A percentile compares a stretch with the other conserved stretches of the same genome.
Evolutionary conservation across 306 rosid genomes (phyloP).

Genomic region (Cicer judaicum): DNA sequence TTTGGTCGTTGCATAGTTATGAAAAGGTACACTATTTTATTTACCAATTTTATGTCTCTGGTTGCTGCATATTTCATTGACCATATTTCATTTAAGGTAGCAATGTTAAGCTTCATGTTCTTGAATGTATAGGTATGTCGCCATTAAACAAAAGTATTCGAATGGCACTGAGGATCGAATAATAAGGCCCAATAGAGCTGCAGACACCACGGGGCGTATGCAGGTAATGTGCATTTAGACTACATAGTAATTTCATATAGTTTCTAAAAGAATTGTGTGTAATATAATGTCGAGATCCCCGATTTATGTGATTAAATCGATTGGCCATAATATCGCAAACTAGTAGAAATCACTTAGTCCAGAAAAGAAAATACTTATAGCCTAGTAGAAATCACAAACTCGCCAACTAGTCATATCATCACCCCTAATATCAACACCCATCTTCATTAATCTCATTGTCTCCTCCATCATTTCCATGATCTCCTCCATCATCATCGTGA

Average conservation of each 20-base stretch:
- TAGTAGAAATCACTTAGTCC: too few species aligned
- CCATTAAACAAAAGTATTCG: constrained; percentile 60
- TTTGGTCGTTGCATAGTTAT: constrained; percentile 97
- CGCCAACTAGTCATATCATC: too few species aligned
- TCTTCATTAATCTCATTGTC: too few species aligned
- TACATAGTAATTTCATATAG: not conserved
- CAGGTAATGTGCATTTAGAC: constrained; percentile 57
- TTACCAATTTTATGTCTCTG: constrained; percentile 41
- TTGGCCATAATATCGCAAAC: not conserved
- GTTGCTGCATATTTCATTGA: constrained; percentile 31
- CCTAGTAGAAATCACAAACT: too few species aligned
- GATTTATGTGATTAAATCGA: not conserved
- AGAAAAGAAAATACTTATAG: too few species aligned
- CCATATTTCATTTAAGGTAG: constrained; percentile 30
- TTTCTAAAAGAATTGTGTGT: too few species aligned
- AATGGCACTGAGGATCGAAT: constrained; percentile 76
- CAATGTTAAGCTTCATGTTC: constrained; percentile 34
- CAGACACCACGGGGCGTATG: constrained; percentile 52
- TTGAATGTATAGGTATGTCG: constrained; percentile 57
- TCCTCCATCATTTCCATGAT: too few species aligned
- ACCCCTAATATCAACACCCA: too few species aligned
- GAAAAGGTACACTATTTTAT: constrained; percentile 63
- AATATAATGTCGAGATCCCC: not conserved
- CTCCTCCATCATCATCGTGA: too few species aligned
- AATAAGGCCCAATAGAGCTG: constrained; percentile 66